Evolutionary conservation across 1,139 yeast genomes (phyloP).

Genomic region (Scheffersomyces cryptocercus): DNA sequence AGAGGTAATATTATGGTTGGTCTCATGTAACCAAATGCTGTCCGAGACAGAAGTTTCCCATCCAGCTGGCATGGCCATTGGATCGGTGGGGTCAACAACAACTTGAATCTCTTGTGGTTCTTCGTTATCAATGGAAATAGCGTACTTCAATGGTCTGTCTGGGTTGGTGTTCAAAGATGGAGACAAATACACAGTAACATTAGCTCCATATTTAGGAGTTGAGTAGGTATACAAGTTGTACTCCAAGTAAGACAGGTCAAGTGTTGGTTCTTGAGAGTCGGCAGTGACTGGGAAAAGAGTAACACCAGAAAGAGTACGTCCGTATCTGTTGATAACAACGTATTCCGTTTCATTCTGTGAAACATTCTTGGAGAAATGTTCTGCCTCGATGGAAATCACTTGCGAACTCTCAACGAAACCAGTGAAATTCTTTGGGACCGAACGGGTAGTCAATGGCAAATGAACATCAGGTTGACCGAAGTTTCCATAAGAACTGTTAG

Average conservation of each 20-base stretch:
- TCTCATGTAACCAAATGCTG: constrained; percentile 13
- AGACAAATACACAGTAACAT: constrained; percentile 12
- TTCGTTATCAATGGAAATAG: constrained; percentile 15
- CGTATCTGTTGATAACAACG: neutral
- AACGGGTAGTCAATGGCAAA: neutral
- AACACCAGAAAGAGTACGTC: neutral
- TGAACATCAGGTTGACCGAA: neutral
- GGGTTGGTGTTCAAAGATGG: constrained; percentile 17
- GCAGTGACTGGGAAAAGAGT: constrained; percentile 15
- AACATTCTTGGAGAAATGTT: neutral
- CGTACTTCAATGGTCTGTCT: constrained; percentile 14
- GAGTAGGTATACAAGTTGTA: constrained; percentile 15
- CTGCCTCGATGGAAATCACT: neutral
- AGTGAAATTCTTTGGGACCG: neutral
- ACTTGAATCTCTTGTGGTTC: constrained; percentile 13
- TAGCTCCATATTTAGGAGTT: constrained; percentile 7
- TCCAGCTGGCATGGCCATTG: constrained; percentile 13
- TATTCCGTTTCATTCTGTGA: neutral
- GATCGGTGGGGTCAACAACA: constrained; percentile 12
- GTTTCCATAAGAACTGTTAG: neutral
- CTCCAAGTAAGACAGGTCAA: constrained; percentile 14
- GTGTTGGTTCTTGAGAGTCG: constrained; percentile 13
- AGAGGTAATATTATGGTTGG: constrained; percentile 12
- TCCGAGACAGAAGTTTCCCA: constrained; percentile 17
- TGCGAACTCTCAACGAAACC: neutral